Evolutionary conservation across 805 yeast species (phyloP), one percentile per base, ranked within the genome.

Genomic region (Osmozyma mogii): DNA sequence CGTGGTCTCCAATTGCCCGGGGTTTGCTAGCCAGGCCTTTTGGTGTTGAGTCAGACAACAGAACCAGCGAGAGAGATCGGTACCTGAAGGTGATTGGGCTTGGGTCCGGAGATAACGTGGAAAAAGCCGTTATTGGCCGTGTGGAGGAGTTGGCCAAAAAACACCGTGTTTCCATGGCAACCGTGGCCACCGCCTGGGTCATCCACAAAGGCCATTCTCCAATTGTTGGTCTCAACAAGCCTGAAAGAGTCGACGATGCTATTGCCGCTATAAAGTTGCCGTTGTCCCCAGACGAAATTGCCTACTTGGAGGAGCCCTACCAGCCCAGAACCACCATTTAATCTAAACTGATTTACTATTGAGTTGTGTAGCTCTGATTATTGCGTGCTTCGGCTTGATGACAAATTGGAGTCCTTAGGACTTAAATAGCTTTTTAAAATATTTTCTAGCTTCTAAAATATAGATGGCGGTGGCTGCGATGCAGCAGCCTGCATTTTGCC

Each of bases 1-100:
- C 83, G 7, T 77, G 75, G 74, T 67, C 75, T 8, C 81, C 82
- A 21, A 50, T 61, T 33, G 77, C 75, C 5, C 53, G 70, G 35
- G 83, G 83, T 6, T 18, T 68, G 2, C 54, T 76, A 24, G 61
- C 79, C 1, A 61, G 78, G 36, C 77, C 82, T 1, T 27, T 9
- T 22, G 34, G 17, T 3, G 23, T 29, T 3, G 27, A 30, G 14
- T 32, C 38, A 2, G 29, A 20, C 24, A 24, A 24, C 28, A 15
- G 35, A 15, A 12, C 9, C 13, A 4, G 12, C 20, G 22, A 13
- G 30, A 32, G 28, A 17, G 26, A 22, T n/a, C 3, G 3, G 18
- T 4, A 10, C 3, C 3, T 25, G 42, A 7, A 11, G n/a, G 12
- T 15, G 39, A 27, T 11, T 26, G 11, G 47, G 49, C n/a, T 18